Percentiles rank a stretch among this genome's conserved stretches.
Conservation (phyloP, 1,284 basidiomycete genomes). For the Ganoderma lingzhi region DNA sequence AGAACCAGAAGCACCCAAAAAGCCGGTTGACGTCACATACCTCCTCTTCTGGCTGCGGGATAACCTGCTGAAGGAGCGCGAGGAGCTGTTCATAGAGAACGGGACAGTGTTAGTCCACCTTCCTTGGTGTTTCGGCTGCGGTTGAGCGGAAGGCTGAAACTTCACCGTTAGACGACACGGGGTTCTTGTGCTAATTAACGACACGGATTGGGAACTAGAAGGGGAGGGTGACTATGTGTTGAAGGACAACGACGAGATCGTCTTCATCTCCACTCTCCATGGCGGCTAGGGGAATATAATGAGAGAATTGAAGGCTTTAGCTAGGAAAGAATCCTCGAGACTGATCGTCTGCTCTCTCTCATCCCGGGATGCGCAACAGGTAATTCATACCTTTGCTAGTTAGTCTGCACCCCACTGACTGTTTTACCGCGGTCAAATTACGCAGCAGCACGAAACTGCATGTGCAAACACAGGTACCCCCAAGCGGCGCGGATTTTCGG, state of each 20-base stretch:
- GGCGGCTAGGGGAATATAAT: constrained; percentile 63
- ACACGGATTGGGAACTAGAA: constrained; percentile 98
- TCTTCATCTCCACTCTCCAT: constrained; percentile 96
- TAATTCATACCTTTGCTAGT: not conserved
- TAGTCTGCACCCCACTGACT: too few relatives aligned
- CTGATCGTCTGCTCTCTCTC: not conserved
- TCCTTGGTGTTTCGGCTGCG: not conserved
- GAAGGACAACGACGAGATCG: constrained; percentile 86
- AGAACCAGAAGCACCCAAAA: constrained; percentile 42
- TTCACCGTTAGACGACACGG: constrained; percentile 83
- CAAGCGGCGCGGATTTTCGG: not conserved
- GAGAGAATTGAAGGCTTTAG: too few relatives aligned
- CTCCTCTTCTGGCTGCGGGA: constrained; percentile 85
- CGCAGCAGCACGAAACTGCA: not conserved
- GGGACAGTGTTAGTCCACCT: constrained; percentile 80
- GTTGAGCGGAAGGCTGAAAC: not conserved
- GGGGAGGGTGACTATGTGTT: constrained; percentile 91
- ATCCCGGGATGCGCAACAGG: not conserved
- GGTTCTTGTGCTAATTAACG: constrained; percentile 94
- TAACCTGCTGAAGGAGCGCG: constrained; percentile 84
- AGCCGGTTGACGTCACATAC: constrained; percentile 73
- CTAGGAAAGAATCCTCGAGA: too few relatives aligned
- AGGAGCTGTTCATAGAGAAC: constrained; percentile 91
- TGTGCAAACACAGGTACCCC: not conserved
- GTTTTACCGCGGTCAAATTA: not conserved